Conservation (phyloP, 2,329 filamentous ascomycete species). For the Alternaria sp. region DNA sequence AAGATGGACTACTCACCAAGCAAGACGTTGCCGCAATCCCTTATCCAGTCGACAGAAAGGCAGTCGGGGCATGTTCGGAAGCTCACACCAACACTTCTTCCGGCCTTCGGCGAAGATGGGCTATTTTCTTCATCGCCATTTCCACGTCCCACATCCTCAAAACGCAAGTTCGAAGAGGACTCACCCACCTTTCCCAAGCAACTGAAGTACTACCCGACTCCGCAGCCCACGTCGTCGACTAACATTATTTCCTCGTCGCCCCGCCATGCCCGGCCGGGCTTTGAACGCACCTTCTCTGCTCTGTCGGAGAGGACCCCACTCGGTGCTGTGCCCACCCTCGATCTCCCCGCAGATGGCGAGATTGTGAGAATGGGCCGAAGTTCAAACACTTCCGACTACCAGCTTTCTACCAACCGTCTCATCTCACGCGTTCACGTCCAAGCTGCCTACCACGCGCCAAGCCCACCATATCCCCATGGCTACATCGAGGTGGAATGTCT, state of each 20-base stretch:
- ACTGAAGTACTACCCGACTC: slow-evolving; percentile 83
- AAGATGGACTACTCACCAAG: slow-evolving; percentile 47
- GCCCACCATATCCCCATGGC: slow-evolving; percentile 72
- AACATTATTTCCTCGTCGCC: slow-evolving; percentile 84
- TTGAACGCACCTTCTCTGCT: slow-evolving; percentile 66
- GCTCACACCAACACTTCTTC: slow-evolving; percentile 69
- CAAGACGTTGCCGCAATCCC: slow-evolving; percentile 39
- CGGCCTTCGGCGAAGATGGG: slow-evolving; percentile 70
- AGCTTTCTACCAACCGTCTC: slow-evolving; percentile 88
- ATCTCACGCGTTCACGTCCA: slow-evolving; percentile 94
- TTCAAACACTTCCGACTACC: slow-evolving; percentile 93
- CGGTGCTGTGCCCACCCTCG: slow-evolving; percentile 80
- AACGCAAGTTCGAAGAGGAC: slow-evolving; percentile 68
- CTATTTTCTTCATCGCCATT: slow-evolving; percentile 81
- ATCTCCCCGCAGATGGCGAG: slow-evolving; percentile 83
- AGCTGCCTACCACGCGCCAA: slow-evolving; percentile 79
- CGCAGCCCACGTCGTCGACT: slow-evolving; percentile 91
- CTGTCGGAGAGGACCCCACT: slow-evolving; percentile 84
- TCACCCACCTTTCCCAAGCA: slow-evolving; percentile 57
- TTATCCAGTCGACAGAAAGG: slow-evolving; percentile 37
- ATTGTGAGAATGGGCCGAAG: slow-evolving; percentile 87
- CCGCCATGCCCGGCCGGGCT: slow-evolving; percentile 58
- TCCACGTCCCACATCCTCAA: slow-evolving; percentile 67
- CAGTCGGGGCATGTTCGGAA: slow-evolving; percentile 60
- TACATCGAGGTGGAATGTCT: slow-evolving; percentile 88